Evolutionary conservation across 768 basidiomycete genomes (phyloP), one percentile per base, ranked within the genome.

Genomic region (Suillus lakei): DNA sequence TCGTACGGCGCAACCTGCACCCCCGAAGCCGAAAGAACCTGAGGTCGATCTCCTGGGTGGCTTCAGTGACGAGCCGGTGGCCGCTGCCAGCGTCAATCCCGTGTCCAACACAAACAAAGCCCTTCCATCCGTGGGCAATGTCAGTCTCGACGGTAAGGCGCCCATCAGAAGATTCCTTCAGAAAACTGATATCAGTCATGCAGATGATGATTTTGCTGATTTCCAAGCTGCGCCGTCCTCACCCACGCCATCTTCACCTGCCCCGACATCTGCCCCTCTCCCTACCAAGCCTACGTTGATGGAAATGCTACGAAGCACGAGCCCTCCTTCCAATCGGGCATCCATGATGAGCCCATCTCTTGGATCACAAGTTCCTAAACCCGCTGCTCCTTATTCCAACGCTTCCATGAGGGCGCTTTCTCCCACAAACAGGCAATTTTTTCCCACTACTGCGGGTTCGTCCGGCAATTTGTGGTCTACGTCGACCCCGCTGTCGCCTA

Each of bases 191-290:
- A 30, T 70, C 56, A n/a, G 60, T 64, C 26, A 64, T 39, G 38
- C 64, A 85, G 92, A 92, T 70, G 93, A 95, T 68, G 93, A 95
- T 59, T 95, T 95, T 69, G 88, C 86, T 60, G 93, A 95, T 74
- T 95, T 95, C 81, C 90, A 93, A 75, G 88, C 86, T 23, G 91
- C 90, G 3, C 91, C 91, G 21, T 71, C 80, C 16, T 51, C 50
- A 51, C 50, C 50, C 50, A 28, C 28, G 16, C 50, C 28, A 10
- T 51, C 50, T 51, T 78, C 78, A 58, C 74, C 56, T 64, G 75
- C 26, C n/a, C 71, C 74, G 53, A 62, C 55, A 21, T 68, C 78
- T 28, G 67, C 75, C 28, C 66, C 76, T 53, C 70, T 79, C 64
- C 74, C 81, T 30, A 82, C 78, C 54, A 78, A 71, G 39, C 67